These are phyloP conservation scores for Daldinia vernicosa DNA, from an alignment of 495 filamentous ascomycete genomes.

Conservation along the genomic window DNA sequence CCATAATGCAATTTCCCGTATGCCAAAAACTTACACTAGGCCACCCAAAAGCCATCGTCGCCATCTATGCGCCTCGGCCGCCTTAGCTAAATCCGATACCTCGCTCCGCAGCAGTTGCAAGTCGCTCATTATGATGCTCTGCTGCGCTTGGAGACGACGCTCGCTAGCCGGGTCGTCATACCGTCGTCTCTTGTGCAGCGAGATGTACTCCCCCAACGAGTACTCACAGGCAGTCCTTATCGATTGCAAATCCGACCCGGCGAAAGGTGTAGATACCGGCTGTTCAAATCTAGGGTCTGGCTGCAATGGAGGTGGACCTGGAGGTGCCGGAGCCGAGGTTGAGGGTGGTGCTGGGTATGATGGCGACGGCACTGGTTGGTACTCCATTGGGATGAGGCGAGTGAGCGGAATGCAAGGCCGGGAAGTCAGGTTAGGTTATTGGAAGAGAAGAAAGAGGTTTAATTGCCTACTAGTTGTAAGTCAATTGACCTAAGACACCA, in stretches of 20 bases:
- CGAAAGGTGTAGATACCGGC: constrained; percentile 28
- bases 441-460: neutral
- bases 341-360: constrained; percentile 34
- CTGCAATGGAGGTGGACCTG: constrained; percentile 9
- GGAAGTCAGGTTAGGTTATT: neutral
- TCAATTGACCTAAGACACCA: neutral
- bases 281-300: constrained; percentile 28
- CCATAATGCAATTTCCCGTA: neutral
- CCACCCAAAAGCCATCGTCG: constrained; percentile 54
- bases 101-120: constrained; percentile 45
- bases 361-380: constrained; percentile 27
- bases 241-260: constrained; percentile 28
- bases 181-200: constrained; percentile 41
- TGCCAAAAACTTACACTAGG: constrained; percentile 48
- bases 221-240: constrained; percentile 43
- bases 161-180: constrained; percentile 28
- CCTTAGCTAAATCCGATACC: constrained; percentile 45
- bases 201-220: constrained; percentile 50
- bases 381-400: constrained; percentile 25
- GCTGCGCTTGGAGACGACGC: constrained; percentile 49
- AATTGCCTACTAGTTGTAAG: constrained; percentile 1
- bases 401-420: neutral
- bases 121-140: constrained; percentile 47
- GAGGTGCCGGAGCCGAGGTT: constrained; percentile 17
- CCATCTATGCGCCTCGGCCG: constrained; percentile 53